A percentile compares a stretch with the other conserved stretches of the same genome.
Evolutionary conservation across 2,329 filamentous ascomycete species (phyloP).

Genomic region (Trichoderma guizhouense): DNA sequence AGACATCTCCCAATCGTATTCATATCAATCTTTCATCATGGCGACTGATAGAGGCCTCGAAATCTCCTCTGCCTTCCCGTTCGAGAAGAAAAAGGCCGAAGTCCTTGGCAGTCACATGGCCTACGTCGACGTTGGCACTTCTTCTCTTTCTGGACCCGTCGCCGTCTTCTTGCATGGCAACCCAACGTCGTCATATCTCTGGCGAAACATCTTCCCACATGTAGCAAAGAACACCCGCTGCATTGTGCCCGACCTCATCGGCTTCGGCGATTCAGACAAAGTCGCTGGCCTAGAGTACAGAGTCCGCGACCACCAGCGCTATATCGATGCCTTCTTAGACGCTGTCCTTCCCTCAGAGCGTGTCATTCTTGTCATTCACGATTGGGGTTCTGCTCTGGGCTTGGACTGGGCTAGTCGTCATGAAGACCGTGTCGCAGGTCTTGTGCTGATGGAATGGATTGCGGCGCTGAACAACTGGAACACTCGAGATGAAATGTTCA

Average conservation of each 20-base stretch:
- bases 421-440: not conserved
- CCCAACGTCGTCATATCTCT: conserved; percentile 7
- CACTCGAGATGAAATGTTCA: not conserved
- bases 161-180: not conserved
- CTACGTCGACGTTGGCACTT: not conserved
- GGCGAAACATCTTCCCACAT: conserved; percentile 1
- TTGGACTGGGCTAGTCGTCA: conserved; percentile 1
- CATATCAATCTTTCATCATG: not conserved
- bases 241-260: not conserved
- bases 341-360: not conserved
- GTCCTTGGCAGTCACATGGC: not conserved
- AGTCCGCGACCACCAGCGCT: conserved; percentile 3
- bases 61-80: not conserved
- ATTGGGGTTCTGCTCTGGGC: conserved; percentile 1
- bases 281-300: not conserved
- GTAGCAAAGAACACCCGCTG: not conserved
- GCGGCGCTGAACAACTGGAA: not conserved
- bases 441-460: conserved; percentile 2
- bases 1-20: accelerated
- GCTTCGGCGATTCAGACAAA: not conserved
- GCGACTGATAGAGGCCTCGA: not conserved
- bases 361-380: not conserved
- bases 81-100: not conserved
- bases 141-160: not conserved
- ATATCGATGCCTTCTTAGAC: not conserved